These are phyloP conservation scores for Casaregolazyma suthepensis DNA, from an alignment of 1,139 yeast species.

Conservation along the genomic window DNA sequence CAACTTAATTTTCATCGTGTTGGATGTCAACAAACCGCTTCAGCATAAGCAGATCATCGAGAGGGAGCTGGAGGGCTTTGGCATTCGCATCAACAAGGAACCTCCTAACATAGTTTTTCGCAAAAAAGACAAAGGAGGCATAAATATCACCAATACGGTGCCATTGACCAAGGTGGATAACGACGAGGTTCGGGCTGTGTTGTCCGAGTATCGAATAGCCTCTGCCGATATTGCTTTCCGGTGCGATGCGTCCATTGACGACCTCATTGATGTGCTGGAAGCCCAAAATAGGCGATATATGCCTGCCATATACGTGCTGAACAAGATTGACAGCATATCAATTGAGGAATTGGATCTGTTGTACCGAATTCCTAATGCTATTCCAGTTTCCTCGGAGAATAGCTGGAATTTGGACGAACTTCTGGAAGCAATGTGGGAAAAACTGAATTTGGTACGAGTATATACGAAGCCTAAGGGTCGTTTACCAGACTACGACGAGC, in stretches of 20 bases:
- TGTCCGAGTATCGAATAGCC: conserved; percentile 89
- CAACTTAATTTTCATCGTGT: conserved; percentile 81
- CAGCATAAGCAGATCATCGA: conserved; percentile 92
- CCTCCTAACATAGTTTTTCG: conserved; percentile 90
- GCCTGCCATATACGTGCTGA: conserved; percentile 89
- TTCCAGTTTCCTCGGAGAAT: conserved; percentile 90
- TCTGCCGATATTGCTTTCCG: conserved; percentile 96
- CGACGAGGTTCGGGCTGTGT: conserved; percentile 92
- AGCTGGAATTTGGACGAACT: conserved; percentile 97
- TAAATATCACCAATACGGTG: conserved; percentile 86
- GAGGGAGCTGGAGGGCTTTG: conserved; percentile 93
- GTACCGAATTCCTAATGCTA: conserved; percentile 91
- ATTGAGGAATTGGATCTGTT: conserved; percentile 86
- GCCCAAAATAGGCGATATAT: conserved; percentile 84
- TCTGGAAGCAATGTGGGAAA: conserved; percentile 91
- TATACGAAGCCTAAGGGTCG: conserved; percentile 96
- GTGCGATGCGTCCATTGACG: conserved; percentile 97
- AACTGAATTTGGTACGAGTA: conserved; percentile 82
- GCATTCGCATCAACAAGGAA: conserved; percentile 82
- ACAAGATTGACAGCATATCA: conserved; percentile 92
- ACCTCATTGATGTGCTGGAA: conserved; percentile 88
- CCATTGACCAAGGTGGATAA: conserved; percentile 86
- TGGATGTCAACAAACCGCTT: conserved; percentile 93
- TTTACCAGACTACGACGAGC: conserved; percentile 89
- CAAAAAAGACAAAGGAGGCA: conserved; percentile 93